Evolutionary conservation across 371 early-diverging fungal genomes (phyloP), one percentile per base, ranked within the genome.

Genomic region (Mycotypha africana): DNA sequence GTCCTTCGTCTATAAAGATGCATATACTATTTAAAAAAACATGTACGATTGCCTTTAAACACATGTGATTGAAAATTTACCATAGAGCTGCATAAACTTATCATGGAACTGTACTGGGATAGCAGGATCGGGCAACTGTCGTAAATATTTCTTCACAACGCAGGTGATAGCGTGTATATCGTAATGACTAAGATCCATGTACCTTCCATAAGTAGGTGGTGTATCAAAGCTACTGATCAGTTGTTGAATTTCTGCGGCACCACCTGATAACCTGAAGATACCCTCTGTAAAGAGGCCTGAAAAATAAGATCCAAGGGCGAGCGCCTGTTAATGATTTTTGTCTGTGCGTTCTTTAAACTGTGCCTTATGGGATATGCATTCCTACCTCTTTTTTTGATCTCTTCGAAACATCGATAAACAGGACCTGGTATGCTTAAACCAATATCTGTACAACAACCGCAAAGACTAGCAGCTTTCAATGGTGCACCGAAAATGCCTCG

Each of bases 111-210:
- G 39, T 12, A 24, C 42, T 10, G 73, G 73, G 15, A 73, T 66
- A 16, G 54, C 65, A 23, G 73, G 60, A 19, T 63, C 62, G 23
- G 73, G 73, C n/a, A 73, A 33, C 19, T 56, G 48, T 26, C 65
- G 50, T 16, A 73, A 41, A 32, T 60, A 73, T 35, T 67, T 66
- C 38, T 73, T 73, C 12, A 69, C 56, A 2, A 62, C 57, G 21
- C 73, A 58, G 7, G 68, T 60, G 21, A 73, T 60, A 15, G 73
- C 59, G 47, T 73, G 73, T 21, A 69, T 68, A 33, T 73, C 73
- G 41, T 58, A 52, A 14, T 42, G 2, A 24, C 53, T 47, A 30
- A 73, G 49, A 32, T 73, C 67, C 30, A 71, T 38, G 31, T 60
- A 60, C 49, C 56, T 67, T 23, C 63, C 68, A 53, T 65, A 64